A percentile compares a stretch with the other conserved stretches of the same genome.
Evolutionary conservation across 2,329 filamentous ascomycete genomes (phyloP).

Genomic region (Metarhizium rileyi): DNA sequence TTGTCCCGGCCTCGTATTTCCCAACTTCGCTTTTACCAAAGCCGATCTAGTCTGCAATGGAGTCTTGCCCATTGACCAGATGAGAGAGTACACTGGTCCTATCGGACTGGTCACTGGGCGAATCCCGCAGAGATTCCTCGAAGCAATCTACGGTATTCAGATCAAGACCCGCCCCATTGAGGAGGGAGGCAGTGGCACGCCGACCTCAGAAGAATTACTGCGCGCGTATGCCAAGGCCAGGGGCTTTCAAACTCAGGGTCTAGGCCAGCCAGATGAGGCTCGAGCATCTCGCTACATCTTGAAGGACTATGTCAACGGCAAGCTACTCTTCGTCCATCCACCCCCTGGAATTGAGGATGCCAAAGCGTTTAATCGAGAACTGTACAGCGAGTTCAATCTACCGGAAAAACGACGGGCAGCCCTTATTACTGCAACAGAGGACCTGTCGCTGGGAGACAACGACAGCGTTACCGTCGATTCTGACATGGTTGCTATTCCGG

Average conservation of each 20-base stretch:
- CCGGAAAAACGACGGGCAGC: conserved; percentile 69
- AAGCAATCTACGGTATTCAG: conserved; percentile 88
- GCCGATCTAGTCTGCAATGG: conserved; percentile 93
- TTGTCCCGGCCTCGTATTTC: conserved; percentile 96
- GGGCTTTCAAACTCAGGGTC: conserved; percentile 82
- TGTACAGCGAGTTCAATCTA: conserved; percentile 76
- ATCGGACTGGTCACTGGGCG: conserved; percentile 72
- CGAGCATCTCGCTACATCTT: conserved; percentile 81
- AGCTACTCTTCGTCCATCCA: conserved; percentile 84
- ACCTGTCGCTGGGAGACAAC: conserved; percentile 31
- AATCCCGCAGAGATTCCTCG: conserved; percentile 80
- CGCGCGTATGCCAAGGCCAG: conserved; percentile 78
- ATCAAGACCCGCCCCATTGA: conserved; percentile 73
- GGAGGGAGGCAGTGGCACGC: conserved; percentile 83
- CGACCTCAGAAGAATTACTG: conserved; percentile 77
- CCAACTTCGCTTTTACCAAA: conserved; percentile 95
- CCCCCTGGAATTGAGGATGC: conserved; percentile 67
- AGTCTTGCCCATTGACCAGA: conserved; percentile 89
- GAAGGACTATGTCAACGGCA: conserved; percentile 96
- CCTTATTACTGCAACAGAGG: conserved; percentile 41
- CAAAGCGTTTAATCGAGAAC: conserved; percentile 73
- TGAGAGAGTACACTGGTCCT: conserved; percentile 86
- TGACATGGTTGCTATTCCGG: conserved; percentile 41
- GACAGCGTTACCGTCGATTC: conserved; percentile 22
- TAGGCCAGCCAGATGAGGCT: conserved; percentile 87